These are phyloP conservation scores for Phytophthora sansomeana DNA, from an alignment of 352 stramenopile genomes.

Conservation along the genomic window DNA sequence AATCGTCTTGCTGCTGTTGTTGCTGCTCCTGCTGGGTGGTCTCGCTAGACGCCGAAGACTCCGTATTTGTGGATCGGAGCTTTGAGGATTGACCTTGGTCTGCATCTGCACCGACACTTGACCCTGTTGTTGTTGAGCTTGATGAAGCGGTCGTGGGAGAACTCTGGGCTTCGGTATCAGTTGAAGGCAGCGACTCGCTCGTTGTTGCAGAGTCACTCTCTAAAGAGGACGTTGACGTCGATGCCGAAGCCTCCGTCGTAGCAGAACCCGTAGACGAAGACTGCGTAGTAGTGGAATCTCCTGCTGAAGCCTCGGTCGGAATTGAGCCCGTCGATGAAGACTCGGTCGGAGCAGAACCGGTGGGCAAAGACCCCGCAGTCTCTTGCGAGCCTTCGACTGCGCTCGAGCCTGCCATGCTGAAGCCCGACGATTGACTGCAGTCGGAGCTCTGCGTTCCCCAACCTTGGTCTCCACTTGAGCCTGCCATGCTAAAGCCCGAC, in stretches of 20 bases:
- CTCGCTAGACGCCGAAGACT: background rate
- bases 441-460: constrained; percentile 2
- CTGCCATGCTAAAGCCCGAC: too few species aligned
- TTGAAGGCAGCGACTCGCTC: background rate
- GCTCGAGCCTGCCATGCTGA: background rate
- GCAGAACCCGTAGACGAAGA: background rate
- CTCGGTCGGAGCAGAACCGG: background rate
- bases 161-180: background rate
- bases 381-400: constrained; percentile 1
- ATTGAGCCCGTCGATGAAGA: background rate
- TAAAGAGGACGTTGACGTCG: background rate
- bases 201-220: background rate
- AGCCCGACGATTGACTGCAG: constrained; percentile 1
- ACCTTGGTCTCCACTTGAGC: constrained; percentile 2
- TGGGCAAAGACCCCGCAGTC: background rate
- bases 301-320: background rate
- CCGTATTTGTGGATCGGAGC: background rate
- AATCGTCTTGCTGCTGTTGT: constrained; percentile 6
- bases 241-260: background rate
- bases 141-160: background rate
- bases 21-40: background rate
- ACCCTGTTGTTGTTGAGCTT: background rate
- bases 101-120: constrained; percentile 3
- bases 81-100: constrained; percentile 1
- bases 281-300: background rate